Percentiles rank a stretch among this genome's conserved stretches.
Conservation (phyloP, 1,139 yeast species). For the Entelexis paramagnoliae region DNA sequence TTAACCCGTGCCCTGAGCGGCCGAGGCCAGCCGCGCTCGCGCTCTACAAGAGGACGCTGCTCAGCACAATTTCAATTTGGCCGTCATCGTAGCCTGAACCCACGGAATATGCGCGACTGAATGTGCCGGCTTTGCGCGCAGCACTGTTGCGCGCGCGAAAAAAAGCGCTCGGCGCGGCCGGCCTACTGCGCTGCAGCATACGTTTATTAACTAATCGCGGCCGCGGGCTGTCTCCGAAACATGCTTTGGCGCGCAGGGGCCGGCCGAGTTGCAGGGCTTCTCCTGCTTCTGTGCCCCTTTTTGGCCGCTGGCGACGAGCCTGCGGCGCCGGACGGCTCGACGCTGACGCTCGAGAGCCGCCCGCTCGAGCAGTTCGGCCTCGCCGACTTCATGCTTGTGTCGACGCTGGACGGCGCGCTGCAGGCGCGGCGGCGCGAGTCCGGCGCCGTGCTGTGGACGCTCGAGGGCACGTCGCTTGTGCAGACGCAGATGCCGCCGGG, state of each 20-base stretch:
- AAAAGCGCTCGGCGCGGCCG: no score
- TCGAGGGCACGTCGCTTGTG: conserved; percentile 40
- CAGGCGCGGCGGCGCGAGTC: conserved; percentile 71
- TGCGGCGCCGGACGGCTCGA: neutral
- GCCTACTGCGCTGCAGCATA: neutral
- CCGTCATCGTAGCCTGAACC: no score
- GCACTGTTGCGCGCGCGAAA: no score
- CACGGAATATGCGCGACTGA: no score
- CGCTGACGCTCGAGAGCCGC: neutral
- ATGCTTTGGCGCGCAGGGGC: neutral
- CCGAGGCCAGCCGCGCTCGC: no score
- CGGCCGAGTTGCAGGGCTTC: neutral
- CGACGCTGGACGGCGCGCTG: conserved; percentile 81
- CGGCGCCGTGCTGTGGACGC: conserved; percentile 72
- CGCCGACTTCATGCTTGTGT: conserved; percentile 53
- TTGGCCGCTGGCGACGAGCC: neutral
- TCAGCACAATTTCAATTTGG: no score
- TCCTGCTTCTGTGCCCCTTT: neutral
- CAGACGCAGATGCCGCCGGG: conserved; percentile 21
- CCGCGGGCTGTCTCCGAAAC: neutral
- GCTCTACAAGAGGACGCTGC: no score
- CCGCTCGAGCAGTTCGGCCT: conserved; percentile 46
- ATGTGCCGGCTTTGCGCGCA: no score
- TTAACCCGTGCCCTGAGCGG: no score
- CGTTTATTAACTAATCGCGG: conserved; percentile 3